phyloP scores from a whole-genome alignment of 768 basidiomycete genomes.

The Hericium alpestre region DNA sequence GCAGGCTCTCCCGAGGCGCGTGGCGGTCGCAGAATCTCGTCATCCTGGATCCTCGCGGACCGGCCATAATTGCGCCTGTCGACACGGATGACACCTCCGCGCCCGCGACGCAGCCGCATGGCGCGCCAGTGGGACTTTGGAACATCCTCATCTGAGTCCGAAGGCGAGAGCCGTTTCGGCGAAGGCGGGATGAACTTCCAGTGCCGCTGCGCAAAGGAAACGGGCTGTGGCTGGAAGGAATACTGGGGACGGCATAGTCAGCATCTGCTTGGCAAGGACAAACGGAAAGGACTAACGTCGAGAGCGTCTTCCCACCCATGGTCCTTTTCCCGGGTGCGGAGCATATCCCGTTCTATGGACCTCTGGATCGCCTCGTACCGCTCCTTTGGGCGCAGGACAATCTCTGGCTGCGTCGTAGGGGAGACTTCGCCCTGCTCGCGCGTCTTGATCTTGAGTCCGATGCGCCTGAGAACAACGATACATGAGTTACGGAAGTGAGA shows the following conservation, averaged over 20 bases:
- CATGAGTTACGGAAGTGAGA: neutral
- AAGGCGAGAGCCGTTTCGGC: conserved; percentile 16
- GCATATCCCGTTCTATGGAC: conserved; percentile 52
- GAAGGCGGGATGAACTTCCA: conserved; percentile 52
- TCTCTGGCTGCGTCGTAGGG: conserved; percentile 34
- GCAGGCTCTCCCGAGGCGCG: conserved; percentile 1
- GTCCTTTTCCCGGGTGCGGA: conserved; percentile 55
- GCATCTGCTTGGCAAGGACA: neutral
- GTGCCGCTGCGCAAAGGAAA: conserved; percentile 48
- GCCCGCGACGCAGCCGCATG: conserved; percentile 68
- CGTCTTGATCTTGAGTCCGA: conserved; percentile 45
- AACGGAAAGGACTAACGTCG: conserved; percentile 43
- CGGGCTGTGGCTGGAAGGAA: conserved; percentile 56
- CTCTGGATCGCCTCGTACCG: conserved; percentile 48
- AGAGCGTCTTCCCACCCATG: conserved; percentile 80
- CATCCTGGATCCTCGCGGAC: conserved; percentile 6
- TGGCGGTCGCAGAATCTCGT: conserved; percentile 7
- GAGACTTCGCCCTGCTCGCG: conserved; percentile 32
- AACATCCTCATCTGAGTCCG: conserved; percentile 18
- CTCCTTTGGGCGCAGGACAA: conserved; percentile 53
- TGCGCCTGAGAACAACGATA: conserved; percentile 23
- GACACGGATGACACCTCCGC: conserved; percentile 68
- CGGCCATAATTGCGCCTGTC: conserved; percentile 48
- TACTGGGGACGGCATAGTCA: conserved; percentile 30
- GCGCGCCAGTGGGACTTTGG: conserved; percentile 29